phyloP scores from a whole-genome alignment of 2,329 filamentous ascomycete species.

The Diplodia corticola region DNA sequence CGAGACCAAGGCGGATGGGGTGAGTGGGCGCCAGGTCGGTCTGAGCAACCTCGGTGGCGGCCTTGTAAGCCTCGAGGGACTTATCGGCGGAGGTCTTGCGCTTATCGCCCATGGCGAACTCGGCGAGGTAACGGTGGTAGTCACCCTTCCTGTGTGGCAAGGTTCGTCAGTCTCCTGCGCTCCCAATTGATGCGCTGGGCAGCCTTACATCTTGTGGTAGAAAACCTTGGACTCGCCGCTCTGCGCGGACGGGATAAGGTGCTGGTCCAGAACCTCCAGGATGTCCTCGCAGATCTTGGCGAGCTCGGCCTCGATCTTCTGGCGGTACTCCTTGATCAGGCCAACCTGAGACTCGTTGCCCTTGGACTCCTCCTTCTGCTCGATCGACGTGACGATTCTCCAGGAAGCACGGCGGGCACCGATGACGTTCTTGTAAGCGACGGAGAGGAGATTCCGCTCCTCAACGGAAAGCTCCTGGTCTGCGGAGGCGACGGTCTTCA shows the following conservation, averaged over 20 bases:
- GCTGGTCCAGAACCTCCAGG: conserved; percentile 88
- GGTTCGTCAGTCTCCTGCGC: neutral
- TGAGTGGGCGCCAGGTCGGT: conserved; percentile 96
- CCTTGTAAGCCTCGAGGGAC: conserved; percentile 97
- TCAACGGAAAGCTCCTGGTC: conserved; percentile 64
- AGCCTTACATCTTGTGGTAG: conserved; percentile 96
- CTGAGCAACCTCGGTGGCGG: conserved; percentile 96
- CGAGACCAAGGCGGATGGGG: conserved; percentile 95
- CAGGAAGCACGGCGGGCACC: conserved; percentile 97
- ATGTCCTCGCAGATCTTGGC: conserved; percentile 99
- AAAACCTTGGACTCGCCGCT: conserved; percentile 99
- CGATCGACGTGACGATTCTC: conserved; percentile 99
- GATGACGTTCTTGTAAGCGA: conserved; percentile 99
- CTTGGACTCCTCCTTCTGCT: conserved; percentile 99
- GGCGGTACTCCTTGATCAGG: conserved; percentile 94
- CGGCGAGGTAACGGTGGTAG: conserved; percentile 92
- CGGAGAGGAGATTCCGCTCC: conserved; percentile 88
- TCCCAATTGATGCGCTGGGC: neutral
- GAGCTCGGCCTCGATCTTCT: conserved; percentile 97
- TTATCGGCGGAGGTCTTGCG: conserved; percentile 84
- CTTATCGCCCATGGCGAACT: conserved; percentile 91
- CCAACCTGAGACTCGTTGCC: conserved; percentile 91
- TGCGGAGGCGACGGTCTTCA: conserved; percentile 71
- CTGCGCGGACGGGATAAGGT: conserved; percentile 92
- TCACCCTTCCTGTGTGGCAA: conserved; percentile 76